Conservation (phyloP, 2,329 filamentous ascomycete genomes). For the Botrytis deweyae region DNA sequence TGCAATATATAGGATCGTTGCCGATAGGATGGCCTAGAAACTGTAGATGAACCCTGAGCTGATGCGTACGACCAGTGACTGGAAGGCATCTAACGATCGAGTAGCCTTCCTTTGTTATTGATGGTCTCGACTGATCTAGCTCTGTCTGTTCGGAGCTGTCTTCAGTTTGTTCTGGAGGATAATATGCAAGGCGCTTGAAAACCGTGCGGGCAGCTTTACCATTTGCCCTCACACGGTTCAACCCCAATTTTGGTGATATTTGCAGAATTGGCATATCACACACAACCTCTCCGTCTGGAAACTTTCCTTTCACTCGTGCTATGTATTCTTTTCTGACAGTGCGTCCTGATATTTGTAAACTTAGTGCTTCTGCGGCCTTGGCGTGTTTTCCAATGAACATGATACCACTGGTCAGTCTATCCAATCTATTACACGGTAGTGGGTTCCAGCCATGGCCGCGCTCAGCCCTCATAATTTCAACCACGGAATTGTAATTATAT, state of each 20-base stretch:
- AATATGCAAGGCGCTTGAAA: constrained; percentile 91
- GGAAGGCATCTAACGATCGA: constrained; percentile 93
- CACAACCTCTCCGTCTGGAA: constrained; percentile 85
- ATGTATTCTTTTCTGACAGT: constrained; percentile 95
- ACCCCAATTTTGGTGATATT: constrained; percentile 90
- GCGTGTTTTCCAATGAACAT: constrained; percentile 96
- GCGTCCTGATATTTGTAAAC: constrained; percentile 71
- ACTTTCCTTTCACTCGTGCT: constrained; percentile 84
- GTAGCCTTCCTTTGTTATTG: constrained; percentile 70
- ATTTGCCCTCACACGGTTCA: constrained; percentile 91
- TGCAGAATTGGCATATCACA: constrained; percentile 92
- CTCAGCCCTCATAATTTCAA: constrained; percentile 89
- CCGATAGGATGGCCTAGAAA: constrained; percentile 92
- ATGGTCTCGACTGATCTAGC: constrained; percentile 38
- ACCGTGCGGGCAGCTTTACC: constrained; percentile 88
- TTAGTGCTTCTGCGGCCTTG: constrained; percentile 74
- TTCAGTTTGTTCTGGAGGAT: constrained; percentile 51
- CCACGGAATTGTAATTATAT: constrained; percentile 92
- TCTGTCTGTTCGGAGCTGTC: constrained; percentile 15
- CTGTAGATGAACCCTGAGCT: constrained; percentile 91
- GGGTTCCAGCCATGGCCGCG: constrained; percentile 55
- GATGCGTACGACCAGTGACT: constrained; percentile 90
- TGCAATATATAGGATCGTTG: constrained; percentile 97
- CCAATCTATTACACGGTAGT: constrained; percentile 84
- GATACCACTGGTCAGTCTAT: constrained; percentile 89